phyloP scores from a whole-genome alignment of 2,329 filamentous ascomycete genomes.

The Aspergillus latus region DNA sequence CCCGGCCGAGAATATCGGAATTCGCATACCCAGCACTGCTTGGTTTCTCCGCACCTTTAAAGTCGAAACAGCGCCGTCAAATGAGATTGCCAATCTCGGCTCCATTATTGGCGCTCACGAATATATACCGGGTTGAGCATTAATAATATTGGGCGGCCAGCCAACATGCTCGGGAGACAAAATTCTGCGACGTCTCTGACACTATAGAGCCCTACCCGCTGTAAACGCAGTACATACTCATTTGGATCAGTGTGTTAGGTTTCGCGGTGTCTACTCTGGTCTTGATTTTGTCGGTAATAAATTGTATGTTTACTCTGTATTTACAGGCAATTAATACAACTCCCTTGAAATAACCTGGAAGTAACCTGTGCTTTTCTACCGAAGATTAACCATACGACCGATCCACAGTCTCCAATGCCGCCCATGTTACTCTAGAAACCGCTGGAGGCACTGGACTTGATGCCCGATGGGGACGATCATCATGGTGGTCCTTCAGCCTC shows the following conservation, averaged over 20 bases:
- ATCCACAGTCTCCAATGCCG: neutral
- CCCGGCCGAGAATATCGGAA: slow-evolving; percentile 25
- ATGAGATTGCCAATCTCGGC: slow-evolving; percentile 7
- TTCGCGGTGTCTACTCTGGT: neutral
- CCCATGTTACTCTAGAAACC: neutral
- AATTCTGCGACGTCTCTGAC: neutral
- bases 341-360: neutral
- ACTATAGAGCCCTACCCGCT: neutral
- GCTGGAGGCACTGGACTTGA: neutral
- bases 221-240: neutral
- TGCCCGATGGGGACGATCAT: slow-evolving; percentile 1
- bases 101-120: slow-evolving; percentile 12
- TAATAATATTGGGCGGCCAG: slow-evolving; percentile 6
- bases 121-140: slow-evolving; percentile 6
- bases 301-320: neutral
- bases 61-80: slow-evolving; percentile 11
- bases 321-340: neutral
- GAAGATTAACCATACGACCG: slow-evolving; percentile 4
- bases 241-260: neutral
- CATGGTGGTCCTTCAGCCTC: slow-evolving; percentile 8
- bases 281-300: neutral
- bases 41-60: slow-evolving; percentile 11
- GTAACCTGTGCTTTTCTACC: neutral
- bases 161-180: neutral
- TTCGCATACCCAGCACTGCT: slow-evolving; percentile 1